A percentile compares a stretch with the other conserved stretches of the same genome.
phyloP scores from a whole-genome alignment of 768 basidiomycete genomes.

The Psilocybe cubensis region DNA sequence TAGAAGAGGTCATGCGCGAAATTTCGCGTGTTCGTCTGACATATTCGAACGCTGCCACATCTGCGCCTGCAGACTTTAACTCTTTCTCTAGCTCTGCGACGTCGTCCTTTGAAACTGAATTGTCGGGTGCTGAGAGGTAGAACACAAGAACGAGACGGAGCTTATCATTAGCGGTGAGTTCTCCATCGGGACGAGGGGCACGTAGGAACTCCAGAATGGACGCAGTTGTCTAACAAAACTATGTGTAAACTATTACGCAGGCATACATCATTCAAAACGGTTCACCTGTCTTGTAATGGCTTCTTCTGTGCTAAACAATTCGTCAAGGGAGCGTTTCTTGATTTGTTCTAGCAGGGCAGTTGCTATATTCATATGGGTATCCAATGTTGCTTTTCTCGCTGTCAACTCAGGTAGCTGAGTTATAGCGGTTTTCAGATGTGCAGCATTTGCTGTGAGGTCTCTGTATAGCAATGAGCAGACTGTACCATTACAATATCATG shows the following conservation, averaged over 20 bases:
- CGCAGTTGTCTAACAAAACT: slow-evolving; percentile 60
- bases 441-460: slow-evolving; percentile 91
- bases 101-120: slow-evolving; percentile 85
- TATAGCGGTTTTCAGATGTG: slow-evolving; percentile 95
- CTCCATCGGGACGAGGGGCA: slow-evolving; percentile 62
- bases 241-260: background rate
- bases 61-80: slow-evolving; percentile 80
- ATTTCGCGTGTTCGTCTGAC: slow-evolving; percentile 92
- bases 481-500: background rate
- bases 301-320: slow-evolving; percentile 97
- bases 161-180: slow-evolving; percentile 80
- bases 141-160: slow-evolving; percentile 94
- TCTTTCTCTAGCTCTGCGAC: slow-evolving; percentile 86
- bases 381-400: slow-evolving; percentile 93
- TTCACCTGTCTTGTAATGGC: slow-evolving; percentile 80
- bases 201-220: slow-evolving; percentile 90
- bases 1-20: slow-evolving; percentile 84
- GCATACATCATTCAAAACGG: background rate
- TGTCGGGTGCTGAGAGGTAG: slow-evolving; percentile 87
- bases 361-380: slow-evolving; percentile 99
- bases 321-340: slow-evolving; percentile 93
- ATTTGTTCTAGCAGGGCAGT: slow-evolving; percentile 94
- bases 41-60: slow-evolving; percentile 86
- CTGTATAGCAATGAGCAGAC: slow-evolving; percentile 34
- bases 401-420: slow-evolving; percentile 96